Evolutionary conservation across 805 yeast genomes (phyloP), one percentile per base, ranked within the genome.

Genomic region (Sugiyamaella boreocaroliniensis): DNA sequence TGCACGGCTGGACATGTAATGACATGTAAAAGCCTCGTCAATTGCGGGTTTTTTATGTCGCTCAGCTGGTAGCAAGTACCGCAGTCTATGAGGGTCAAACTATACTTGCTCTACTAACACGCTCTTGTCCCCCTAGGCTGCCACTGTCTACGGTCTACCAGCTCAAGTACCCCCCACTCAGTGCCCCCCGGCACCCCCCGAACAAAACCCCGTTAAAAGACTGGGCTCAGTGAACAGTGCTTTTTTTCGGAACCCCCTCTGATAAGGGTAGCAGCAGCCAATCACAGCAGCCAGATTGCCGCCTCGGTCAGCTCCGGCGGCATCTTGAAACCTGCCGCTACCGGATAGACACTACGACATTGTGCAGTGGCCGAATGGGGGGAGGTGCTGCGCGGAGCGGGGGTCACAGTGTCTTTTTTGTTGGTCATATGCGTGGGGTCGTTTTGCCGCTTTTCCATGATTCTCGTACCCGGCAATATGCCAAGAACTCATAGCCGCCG

Each of bases 241-340:
- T 18, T 42, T 19, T 19, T 12, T 10, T 16, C 12, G 22, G 43
- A 19, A 22, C 26, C 22, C 22, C 43, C 19, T 15, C 43, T 16
- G 43, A 41, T 41, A 41, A 41, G 22, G 18, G 18, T n/a, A 12
- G 18, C 11, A 11, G 32, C 46, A 43, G 26, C 32, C 46, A 43
- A 43, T 43, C 32, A 18, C 29, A 18, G 32, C n/a, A 5, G 16
- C 9, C 11, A 43, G 29, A 18, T 43, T 43, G 32, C 46, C 29
- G 46, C 46, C 46, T 43, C 46, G 46, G 46, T 26, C 46, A 18
- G 46, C 37, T 32, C 37, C 37, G 37, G 37, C n/a, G 37, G 37
- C 37, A 32, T 14, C 37, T 14, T 32, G 37, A 32, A 32, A 32
- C 37, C 37, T 32, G 37, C 37, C 37, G 37, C 37, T 32, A 32